Evolutionary conservation across 176 grass and related monocot genomes (phyloP).

Genomic region (Carex parvula): DNA sequence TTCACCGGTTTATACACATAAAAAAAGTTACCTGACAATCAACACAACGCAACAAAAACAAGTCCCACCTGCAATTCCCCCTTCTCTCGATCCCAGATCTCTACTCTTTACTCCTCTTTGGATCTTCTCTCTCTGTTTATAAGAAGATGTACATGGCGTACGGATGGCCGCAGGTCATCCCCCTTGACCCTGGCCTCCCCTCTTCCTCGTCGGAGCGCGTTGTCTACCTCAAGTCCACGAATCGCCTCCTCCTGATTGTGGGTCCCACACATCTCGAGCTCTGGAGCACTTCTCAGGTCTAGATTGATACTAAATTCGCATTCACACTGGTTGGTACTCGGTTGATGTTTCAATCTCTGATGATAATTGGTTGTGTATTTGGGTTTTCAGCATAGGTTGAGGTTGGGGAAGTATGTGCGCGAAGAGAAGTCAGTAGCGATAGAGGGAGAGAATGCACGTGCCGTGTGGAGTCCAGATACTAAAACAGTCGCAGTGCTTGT

Average conservation of each 20-base stretch:
- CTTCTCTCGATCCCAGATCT: conserved; percentile 17
- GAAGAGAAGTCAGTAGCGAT: conserved; percentile 47
- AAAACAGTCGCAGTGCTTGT: conserved; percentile 85
- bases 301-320: not conserved
- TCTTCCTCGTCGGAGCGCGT: conserved; percentile 49
- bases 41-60: not conserved
- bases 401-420: conserved; percentile 60
- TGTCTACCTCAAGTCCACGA: conserved; percentile 75
- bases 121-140: conserved; percentile 28
- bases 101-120: not conserved
- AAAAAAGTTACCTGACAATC: not conserved
- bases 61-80: not conserved
- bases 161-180: conserved; percentile 95
- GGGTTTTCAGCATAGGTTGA: conserved; percentile 56
- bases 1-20: not conserved
- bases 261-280: conserved; percentile 83
- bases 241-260: conserved; percentile 72
- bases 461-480: conserved; percentile 84
- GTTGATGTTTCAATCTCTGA: not conserved
- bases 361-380: not conserved
- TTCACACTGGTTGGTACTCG: not conserved
- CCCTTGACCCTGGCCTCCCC: conserved; percentile 48
- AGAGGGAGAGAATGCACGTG: conserved; percentile 73
- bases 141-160: conserved; percentile 84
- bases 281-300: conserved; percentile 67